Conservation (phyloP, 768 basidiomycete species). For the Auriscalpium orientale region DNA sequence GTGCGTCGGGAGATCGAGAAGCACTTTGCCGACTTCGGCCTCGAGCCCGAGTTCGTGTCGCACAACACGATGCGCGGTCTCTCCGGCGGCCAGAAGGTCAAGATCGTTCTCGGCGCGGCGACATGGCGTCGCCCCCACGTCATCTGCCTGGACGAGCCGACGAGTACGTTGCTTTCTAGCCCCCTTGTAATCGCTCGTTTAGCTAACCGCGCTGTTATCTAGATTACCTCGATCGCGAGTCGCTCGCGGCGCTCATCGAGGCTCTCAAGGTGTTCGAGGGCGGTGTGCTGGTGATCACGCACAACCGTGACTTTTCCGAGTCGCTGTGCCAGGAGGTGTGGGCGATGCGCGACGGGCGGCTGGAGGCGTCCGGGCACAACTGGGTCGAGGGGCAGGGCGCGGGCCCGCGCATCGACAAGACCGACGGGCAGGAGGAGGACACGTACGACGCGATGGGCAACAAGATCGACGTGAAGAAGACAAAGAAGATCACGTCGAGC, state of each 20-base stretch:
- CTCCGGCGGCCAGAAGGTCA: conserved; percentile 98
- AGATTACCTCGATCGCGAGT: conserved; percentile 99
- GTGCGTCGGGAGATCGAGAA: conserved; percentile 99
- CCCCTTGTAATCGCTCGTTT: not conserved
- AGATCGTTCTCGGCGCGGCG: conserved; percentile 96
- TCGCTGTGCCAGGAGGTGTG: conserved; percentile 96
- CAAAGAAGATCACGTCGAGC: conserved; percentile 74
- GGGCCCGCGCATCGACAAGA: conserved; percentile 92
- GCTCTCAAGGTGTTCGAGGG: conserved; percentile 98
- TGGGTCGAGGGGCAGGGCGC: conserved; percentile 99
- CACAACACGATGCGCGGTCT: conserved; percentile 99
- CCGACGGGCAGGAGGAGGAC: conserved; percentile 83
- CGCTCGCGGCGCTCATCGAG: conserved; percentile 96
- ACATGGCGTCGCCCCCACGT: conserved; percentile 99
- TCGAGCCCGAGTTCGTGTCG: conserved; percentile 97
- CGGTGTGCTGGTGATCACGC: conserved; percentile 96
- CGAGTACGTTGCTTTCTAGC: conserved; percentile 44
- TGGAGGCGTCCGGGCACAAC: conserved; percentile 97
- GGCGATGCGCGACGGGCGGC: conserved; percentile 96
- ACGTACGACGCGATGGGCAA: conserved; percentile 97
- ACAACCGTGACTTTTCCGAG: conserved; percentile 99
- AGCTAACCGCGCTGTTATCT: conserved; percentile 11
- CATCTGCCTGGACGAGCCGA: conserved; percentile 96
- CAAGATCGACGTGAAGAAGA: conserved; percentile 83
- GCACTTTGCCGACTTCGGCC: conserved; percentile 98